Conservation (phyloP, 352 stramenopile genomes). For the Globisporangium spinosum region DNA sequence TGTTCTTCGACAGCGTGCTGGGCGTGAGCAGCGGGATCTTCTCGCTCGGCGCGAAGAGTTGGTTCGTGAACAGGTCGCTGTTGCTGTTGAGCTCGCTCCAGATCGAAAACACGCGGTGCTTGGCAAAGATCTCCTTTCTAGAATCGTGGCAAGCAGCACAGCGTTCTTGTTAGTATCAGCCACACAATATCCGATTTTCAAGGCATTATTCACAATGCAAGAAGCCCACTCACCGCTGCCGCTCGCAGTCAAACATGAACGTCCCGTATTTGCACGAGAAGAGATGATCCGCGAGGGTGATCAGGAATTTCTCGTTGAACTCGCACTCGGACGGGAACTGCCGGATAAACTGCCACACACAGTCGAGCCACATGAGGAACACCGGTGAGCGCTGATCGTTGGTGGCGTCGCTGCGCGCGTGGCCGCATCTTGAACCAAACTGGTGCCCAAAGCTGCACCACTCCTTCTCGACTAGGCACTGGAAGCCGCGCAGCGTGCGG, state of each 20-base stretch:
- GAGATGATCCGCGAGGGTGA: constrained; percentile 94
- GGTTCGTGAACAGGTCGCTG: constrained; percentile 67
- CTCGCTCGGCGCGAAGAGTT: constrained; percentile 49
- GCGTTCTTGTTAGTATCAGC: neutral
- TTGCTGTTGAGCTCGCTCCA: constrained; percentile 79
- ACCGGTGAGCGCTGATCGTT: constrained; percentile 97
- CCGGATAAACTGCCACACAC: constrained; percentile 95
- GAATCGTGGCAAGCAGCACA: neutral
- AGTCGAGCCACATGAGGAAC: constrained; percentile 99
- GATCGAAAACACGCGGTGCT: constrained; percentile 72
- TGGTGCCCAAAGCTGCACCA: constrained; percentile 99
- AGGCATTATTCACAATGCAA: neutral
- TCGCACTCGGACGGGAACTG: constrained; percentile 97
- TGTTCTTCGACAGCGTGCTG: constrained; percentile 85
- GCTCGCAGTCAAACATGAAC: constrained; percentile 97
- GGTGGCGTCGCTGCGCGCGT: constrained; percentile 83
- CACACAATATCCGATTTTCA: neutral
- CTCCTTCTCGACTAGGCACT: constrained; percentile 97
- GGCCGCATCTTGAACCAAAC: constrained; percentile 92
- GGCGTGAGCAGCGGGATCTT: constrained; percentile 45
- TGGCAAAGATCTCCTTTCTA: constrained; percentile 77
- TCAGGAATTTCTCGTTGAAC: constrained; percentile 92
- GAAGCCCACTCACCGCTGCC: constrained; percentile 49
- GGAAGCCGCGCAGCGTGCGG: constrained; percentile 96
- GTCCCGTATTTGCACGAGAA: constrained; percentile 97